A percentile compares a stretch with the other conserved stretches of the same genome.
Evolutionary conservation across 2,329 filamentous ascomycete genomes (phyloP).

Genomic region (Talaromyces piceae): DNA sequence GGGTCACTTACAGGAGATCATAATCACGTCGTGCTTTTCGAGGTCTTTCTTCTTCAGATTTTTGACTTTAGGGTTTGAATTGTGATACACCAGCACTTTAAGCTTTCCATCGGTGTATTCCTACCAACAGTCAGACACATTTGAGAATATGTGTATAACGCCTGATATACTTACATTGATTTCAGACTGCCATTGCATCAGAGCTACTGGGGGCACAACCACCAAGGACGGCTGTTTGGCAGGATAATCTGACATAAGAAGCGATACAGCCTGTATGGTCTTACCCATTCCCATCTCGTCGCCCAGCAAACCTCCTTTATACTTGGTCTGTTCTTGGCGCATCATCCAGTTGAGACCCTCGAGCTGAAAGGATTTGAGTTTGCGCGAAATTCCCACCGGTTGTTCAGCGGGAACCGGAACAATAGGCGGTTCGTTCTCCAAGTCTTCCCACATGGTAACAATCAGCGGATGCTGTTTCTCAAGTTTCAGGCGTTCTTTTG

Average conservation of each 20-base stretch:
- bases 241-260: slow-evolving; percentile 97
- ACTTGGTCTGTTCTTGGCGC: slow-evolving; percentile 75
- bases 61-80: slow-evolving; percentile 77
- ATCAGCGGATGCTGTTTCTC: slow-evolving; percentile 72
- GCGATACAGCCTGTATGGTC: slow-evolving; percentile 93
- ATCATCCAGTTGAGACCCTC: slow-evolving; percentile 94
- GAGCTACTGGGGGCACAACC: slow-evolving; percentile 81
- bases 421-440: slow-evolving; percentile 62
- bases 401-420: slow-evolving; percentile 59
- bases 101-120: slow-evolving; percentile 77
- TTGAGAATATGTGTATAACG: neutral
- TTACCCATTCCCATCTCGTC: slow-evolving; percentile 99
- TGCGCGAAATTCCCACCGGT: slow-evolving; percentile 69
- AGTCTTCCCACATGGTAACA: slow-evolving; percentile 72
- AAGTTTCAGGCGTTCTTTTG: slow-evolving; percentile 57
- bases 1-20: slow-evolving; percentile 83
- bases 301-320: slow-evolving; percentile 82
- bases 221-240: slow-evolving; percentile 76
- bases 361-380: slow-evolving; percentile 86
- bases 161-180: slow-evolving; percentile 51
- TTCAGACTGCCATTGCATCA: slow-evolving; percentile 91
- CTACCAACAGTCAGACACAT: slow-evolving; percentile 16
- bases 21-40: slow-evolving; percentile 81
- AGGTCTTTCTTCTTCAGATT: slow-evolving; percentile 66
- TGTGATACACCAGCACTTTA: slow-evolving; percentile 85